These are phyloP conservation scores for Phaeomoniella chlamydospora DNA, from an alignment of 2,329 filamentous ascomycete species.

Conservation along the genomic window DNA sequence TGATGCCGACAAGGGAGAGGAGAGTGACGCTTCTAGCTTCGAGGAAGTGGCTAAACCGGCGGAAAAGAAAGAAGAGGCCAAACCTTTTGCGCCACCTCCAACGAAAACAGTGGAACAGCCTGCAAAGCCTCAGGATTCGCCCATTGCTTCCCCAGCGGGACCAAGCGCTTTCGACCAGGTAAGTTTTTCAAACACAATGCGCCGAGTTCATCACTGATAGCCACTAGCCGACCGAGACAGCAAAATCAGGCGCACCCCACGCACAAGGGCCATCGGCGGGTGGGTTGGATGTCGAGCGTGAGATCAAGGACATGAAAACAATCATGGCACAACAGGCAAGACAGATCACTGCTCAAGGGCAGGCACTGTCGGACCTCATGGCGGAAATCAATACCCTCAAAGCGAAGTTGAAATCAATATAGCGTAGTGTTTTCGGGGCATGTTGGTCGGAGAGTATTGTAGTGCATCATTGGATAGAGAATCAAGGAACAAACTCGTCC, in stretches of 20 bases:
- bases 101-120: constrained; percentile 3
- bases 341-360: constrained; percentile 10
- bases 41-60: constrained; percentile 69
- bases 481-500: too few relatives aligned
- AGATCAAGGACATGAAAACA: constrained; percentile 12
- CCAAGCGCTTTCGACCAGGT: not conserved
- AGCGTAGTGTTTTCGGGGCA: not conserved
- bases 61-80: constrained; percentile 23
- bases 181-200: not conserved
- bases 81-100: constrained; percentile 6
- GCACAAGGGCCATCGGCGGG: not conserved
- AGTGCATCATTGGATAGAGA: too few relatives aligned
- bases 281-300: constrained; percentile 7
- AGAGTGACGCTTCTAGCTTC: constrained; percentile 63
- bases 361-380: constrained; percentile 11
- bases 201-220: not conserved
- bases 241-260: not conserved
- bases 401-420: constrained; percentile 1
- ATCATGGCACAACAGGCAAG: constrained; percentile 13
- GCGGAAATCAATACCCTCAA: constrained; percentile 11
- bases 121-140: not conserved
- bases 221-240: not conserved
- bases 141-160: not conserved
- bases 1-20: constrained; percentile 44
- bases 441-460: too few relatives aligned